Base-by-base conservation (phyloP, 441 rosid species). In the Adansonia grandidieri region DNA sequence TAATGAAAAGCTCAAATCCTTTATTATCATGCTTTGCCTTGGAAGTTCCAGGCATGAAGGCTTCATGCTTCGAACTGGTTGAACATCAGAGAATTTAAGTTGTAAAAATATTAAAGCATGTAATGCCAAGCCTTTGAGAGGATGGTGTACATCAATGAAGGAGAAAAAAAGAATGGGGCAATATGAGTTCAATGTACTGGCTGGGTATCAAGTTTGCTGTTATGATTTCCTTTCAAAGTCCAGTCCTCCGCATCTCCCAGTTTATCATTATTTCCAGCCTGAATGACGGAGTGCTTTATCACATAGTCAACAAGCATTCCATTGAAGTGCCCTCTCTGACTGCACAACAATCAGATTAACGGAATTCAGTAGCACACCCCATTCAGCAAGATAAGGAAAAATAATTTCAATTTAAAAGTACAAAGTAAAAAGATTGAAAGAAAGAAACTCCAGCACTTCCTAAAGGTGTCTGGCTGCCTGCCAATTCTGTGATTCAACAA, bases 11-110 rank as follows among this genome's bases (percentile, higher is more conserved):
- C 62, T 57, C 62, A 57, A 57, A 57, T 57, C 62, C 62, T 57
- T 57, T 57, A 57, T 7, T 19, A 57, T 57, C 62, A 57, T 57
- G 62, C 28, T 19, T 57, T 57, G 24, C 28, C 62, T 57, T 57
- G 9, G 62, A 19, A 57, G 62, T 57, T 57, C 62, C 62, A 57
- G 20, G 62, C 62, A 57, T 57, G 62, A 57, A 57, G 9, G 62
- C 62, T 57, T 57, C 62, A 57, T 57, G 62, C 62, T 57, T 57
- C 28, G 20, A 57, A 57, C 62, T 57, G 62, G 62, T 57, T 57
- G 62, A 57, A 19, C 62, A 57, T 57, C 28, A 57, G 28, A 57
- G 11, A 57, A 57, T 57, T 22, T 57, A 8, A 19, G 62, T 17
- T 19, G 20, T 19, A 8, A 57, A 13, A 50, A 50, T 28, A 28